Evolutionary conservation across 495 filamentous ascomycete genomes (phyloP).

Genomic region (Neurospora pannonica): DNA sequence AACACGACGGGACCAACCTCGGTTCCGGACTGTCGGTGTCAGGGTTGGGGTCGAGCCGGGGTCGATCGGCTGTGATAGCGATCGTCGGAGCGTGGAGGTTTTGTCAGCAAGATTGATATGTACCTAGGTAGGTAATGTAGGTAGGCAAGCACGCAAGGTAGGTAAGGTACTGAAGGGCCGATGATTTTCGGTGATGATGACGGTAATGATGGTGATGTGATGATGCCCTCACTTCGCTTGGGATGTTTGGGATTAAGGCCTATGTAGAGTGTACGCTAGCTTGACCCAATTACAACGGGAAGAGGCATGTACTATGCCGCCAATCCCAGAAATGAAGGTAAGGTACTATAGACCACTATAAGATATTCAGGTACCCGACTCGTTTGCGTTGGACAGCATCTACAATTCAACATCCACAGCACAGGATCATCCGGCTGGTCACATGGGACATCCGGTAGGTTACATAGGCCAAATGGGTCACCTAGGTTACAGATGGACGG

Average conservation of each 20-base stretch:
- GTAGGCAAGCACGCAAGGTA: no score
- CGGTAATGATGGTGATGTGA: neutral
- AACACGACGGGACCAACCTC: neutral
- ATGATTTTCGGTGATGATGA: neutral
- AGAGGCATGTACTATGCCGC: no score
- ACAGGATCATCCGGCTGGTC: neutral
- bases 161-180: no score
- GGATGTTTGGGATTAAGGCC: no score
- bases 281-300: no score
- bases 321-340: neutral
- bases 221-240: no score
- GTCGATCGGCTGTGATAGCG: neutral
- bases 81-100: neutral
- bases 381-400: neutral
- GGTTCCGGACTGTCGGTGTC: neutral
- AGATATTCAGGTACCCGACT: neutral
- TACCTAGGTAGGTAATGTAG: no score
- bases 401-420: neutral
- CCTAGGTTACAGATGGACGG: neutral
- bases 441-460: neutral
- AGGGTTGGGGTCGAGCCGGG: neutral
- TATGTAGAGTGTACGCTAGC: no score
- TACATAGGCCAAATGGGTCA: neutral
- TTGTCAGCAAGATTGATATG: neutral
- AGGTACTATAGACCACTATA: neutral